Evolutionary conservation across 1,284 basidiomycete species (phyloP), one percentile per base, ranked within the genome.

Genomic region (Pseudozyma sp.): DNA sequence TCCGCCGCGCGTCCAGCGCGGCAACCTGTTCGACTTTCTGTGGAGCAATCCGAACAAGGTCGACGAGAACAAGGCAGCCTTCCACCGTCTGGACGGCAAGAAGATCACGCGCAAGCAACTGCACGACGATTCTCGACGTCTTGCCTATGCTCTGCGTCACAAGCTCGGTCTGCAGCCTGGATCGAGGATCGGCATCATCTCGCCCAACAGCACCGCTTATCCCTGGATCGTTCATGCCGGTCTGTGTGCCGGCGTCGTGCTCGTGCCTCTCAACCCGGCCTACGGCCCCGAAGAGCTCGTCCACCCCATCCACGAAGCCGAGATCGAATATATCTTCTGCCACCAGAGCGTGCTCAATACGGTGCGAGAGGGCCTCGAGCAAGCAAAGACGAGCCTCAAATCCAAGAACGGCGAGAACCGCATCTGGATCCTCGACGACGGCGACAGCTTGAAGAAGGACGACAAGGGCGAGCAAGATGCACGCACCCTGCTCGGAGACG

Each of bases 241-340:
- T 31, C 58, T 80, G 24, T 66, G 63, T 30, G 75, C 72, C 11
- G 75, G 75, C 47, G 64, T 78, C 4, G 73, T 76, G 24, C 55
- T 78, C 6, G 78, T 79, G 1, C 79, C 81, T 6, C 51, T 80
- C 43, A 83, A 80, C 47, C 76, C 81, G 10, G 75, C 74, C 4
- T 83, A 83, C 30, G 68, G 69, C 9, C 45, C 78, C n/a, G 81
- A 82, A 24, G 81, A 83, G 73, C 58, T 83, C 11, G 67, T 55
- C 13, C 81, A 81, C 47, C 81, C 81, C 8, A 6, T 83, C 16
- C 56, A 60, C 11, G 81, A 83, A 40, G 69, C 79, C 10, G 69
- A 75, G 16, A 57, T 78, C 16, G 48, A 78, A 56, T 77, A 71
- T 53, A 60, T 81, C 37, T 71, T 82, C 48, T 75, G 68, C 14